Conservation (phyloP, 2,329 filamentous ascomycete species). For the Daldinia sp. region DNA sequence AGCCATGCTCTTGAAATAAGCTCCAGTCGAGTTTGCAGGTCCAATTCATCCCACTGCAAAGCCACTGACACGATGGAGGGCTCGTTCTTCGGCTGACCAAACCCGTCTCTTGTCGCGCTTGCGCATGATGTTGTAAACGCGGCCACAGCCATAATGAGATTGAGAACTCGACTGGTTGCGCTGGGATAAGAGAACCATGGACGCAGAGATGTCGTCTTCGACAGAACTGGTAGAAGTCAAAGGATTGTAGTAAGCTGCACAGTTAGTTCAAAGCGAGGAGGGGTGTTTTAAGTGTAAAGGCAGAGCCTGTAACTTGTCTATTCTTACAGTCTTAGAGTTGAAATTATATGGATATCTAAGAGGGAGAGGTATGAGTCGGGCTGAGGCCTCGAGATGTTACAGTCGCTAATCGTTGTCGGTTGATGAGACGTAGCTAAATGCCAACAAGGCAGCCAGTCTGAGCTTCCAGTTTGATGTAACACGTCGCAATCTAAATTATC, state of each 20-base stretch:
- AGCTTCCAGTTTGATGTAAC: slow-evolving; percentile 34
- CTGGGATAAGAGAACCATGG: slow-evolving; percentile 64
- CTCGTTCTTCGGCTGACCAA: slow-evolving; percentile 54
- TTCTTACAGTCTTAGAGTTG: slow-evolving; percentile 31
- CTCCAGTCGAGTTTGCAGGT: slow-evolving; percentile 53
- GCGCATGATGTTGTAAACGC: slow-evolving; percentile 60
- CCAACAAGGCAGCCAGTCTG: slow-evolving; percentile 23
- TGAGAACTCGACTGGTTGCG: slow-evolving; percentile 59
- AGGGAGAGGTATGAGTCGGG: slow-evolving; percentile 25
- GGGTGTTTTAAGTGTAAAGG: slow-evolving; percentile 19
- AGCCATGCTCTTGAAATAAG: slow-evolving; percentile 59
- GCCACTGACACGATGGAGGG: slow-evolving; percentile 48
- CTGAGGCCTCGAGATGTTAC: slow-evolving; percentile 33
- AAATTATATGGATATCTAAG: slow-evolving; percentile 32
- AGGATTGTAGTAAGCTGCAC: slow-evolving; percentile 22
- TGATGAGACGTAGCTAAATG: slow-evolving; percentile 26
- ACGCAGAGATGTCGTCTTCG: slow-evolving; percentile 54
- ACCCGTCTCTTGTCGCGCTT: slow-evolving; percentile 58
- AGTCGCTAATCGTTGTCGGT: slow-evolving; percentile 29
- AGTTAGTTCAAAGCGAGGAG: slow-evolving; percentile 23
- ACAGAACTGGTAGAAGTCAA: slow-evolving; percentile 36
- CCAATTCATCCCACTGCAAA: slow-evolving; percentile 54
- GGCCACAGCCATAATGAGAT: slow-evolving; percentile 67
- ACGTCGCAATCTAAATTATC: slow-evolving; percentile 32
- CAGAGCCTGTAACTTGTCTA: slow-evolving; percentile 27